Evolutionary conservation across 2,329 filamentous ascomycete genomes (phyloP).

Genomic region (Bipolaris gigantea): DNA sequence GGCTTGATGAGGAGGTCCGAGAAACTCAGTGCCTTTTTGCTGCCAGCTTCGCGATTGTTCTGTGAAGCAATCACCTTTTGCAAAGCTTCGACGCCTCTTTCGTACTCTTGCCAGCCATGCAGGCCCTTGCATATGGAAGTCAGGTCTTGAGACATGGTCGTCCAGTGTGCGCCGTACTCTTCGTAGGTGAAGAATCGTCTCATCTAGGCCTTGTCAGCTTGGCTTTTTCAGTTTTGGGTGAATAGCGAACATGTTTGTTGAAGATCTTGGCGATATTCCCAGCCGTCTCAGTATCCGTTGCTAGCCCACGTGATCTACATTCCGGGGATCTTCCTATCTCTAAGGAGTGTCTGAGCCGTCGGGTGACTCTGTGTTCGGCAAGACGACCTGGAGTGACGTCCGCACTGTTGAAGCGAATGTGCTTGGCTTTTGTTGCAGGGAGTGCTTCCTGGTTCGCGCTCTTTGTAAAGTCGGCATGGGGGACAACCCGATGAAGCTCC

Average conservation of each 20-base stretch:
- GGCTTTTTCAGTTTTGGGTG: not conserved
- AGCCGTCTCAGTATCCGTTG: slow-evolving; percentile 57
- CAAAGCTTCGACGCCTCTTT: slow-evolving; percentile 81
- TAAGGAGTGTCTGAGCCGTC: slow-evolving; percentile 49
- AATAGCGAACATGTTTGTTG: slow-evolving; percentile 51
- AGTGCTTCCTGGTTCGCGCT: slow-evolving; percentile 37
- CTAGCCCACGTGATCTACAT: slow-evolving; percentile 42
- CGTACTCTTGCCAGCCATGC: slow-evolving; percentile 76
- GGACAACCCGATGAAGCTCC: slow-evolving; percentile 71
- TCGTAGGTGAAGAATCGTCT: slow-evolving; percentile 83
- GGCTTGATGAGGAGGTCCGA: slow-evolving; percentile 93
- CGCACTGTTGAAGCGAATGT: slow-evolving; percentile 53
- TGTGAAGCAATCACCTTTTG: slow-evolving; percentile 73
- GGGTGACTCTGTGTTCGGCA: slow-evolving; percentile 38
- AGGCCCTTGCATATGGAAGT: slow-evolving; percentile 68
- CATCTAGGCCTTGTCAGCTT: slow-evolving; percentile 58
- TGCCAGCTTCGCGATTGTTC: slow-evolving; percentile 63
- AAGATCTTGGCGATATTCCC: slow-evolving; percentile 59
- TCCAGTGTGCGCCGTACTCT: slow-evolving; percentile 88
- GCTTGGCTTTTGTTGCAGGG: slow-evolving; percentile 43
- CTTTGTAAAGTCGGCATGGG: slow-evolving; percentile 60
- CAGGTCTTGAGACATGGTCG: slow-evolving; percentile 79
- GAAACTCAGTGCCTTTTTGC: slow-evolving; percentile 77
- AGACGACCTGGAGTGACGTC: slow-evolving; percentile 49
- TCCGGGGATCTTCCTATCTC: slow-evolving; percentile 49